Evolutionary conservation across 352 stramenopile species (phyloP).

Genomic region (Phytophthora lateralis): DNA sequence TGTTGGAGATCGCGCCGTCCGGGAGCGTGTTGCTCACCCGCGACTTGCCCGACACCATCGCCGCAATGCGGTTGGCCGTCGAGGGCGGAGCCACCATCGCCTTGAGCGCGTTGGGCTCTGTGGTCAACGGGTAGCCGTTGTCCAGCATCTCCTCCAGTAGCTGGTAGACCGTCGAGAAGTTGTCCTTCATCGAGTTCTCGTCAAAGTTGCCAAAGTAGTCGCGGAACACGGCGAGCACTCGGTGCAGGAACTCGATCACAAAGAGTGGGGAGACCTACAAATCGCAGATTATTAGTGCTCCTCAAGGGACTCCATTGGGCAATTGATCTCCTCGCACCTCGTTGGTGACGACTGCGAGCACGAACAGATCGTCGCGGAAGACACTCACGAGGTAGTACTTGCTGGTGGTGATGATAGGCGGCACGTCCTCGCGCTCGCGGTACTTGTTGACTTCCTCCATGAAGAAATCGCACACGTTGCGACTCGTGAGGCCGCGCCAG

Average conservation of each 20-base stretch:
- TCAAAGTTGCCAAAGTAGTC: slow-evolving; percentile 98
- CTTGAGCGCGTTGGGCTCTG: slow-evolving; percentile 97
- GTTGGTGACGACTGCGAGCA: slow-evolving; percentile 94
- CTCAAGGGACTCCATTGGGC: not conserved
- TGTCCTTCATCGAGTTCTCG: slow-evolving; percentile 97
- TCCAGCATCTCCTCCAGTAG: slow-evolving; percentile 98
- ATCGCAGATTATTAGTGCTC: slow-evolving; percentile 9
- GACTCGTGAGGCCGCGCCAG: slow-evolving; percentile 94
- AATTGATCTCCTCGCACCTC: slow-evolving; percentile 66
- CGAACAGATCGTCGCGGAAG: slow-evolving; percentile 94
- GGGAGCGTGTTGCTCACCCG: slow-evolving; percentile 92
- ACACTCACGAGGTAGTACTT: slow-evolving; percentile 94
- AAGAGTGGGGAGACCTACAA: slow-evolving; percentile 83
- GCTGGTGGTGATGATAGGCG: slow-evolving; percentile 86
- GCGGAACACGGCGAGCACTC: slow-evolving; percentile 95
- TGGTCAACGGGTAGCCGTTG: slow-evolving; percentile 97
- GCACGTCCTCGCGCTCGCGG: slow-evolving; percentile 84
- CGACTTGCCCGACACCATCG: slow-evolving; percentile 91
- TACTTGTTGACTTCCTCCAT: slow-evolving; percentile 97
- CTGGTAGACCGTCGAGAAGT: slow-evolving; percentile 97
- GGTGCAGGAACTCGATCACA: slow-evolving; percentile 97
- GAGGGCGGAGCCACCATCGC: slow-evolving; percentile 96
- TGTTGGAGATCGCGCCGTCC: slow-evolving; percentile 93
- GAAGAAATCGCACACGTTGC: slow-evolving; percentile 97
- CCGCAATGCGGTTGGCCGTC: slow-evolving; percentile 90